Percentiles rank a stretch among this genome's conserved stretches.
These are phyloP conservation scores for Tephrocybe sp. DNA, from an alignment of 768 basidiomycete genomes.

Conservation along the genomic window DNA sequence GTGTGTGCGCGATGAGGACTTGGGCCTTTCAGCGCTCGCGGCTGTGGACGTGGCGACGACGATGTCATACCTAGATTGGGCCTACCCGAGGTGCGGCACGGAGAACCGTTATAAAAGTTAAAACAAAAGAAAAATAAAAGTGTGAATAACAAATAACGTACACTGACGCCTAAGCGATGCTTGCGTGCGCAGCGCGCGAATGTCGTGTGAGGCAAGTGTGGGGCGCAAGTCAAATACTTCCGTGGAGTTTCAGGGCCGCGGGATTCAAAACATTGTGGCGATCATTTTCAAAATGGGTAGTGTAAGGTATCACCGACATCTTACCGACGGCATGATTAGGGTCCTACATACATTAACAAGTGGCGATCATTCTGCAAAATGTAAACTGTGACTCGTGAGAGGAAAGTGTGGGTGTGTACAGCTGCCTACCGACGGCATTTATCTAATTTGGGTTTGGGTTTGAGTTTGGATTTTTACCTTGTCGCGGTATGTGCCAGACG, in stretches of 20 bases:
- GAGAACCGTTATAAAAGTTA: background rate
- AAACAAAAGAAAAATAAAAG: background rate
- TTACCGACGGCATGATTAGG: background rate
- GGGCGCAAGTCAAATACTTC: background rate
- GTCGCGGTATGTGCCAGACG: background rate
- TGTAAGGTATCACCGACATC: background rate
- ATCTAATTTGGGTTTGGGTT: conserved; percentile 2
- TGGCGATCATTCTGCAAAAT: background rate
- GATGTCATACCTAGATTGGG: background rate
- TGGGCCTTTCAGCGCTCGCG: background rate
- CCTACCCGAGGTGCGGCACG: background rate
- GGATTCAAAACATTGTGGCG: conserved; percentile 4
- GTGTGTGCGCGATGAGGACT: background rate
- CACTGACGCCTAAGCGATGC: background rate
- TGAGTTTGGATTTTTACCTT: background rate
- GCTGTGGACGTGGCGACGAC: background rate
- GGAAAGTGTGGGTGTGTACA: background rate
- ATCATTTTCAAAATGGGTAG: background rate
- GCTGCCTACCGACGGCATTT: too few relatives aligned
- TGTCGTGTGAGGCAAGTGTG: background rate
- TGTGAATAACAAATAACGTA: too few relatives aligned
- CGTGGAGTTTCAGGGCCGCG: background rate
- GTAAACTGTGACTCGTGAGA: background rate
- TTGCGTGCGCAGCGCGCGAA: background rate
- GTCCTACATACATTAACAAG: background rate